Base-by-base conservation (phyloP, 1,284 basidiomycete species). In the Sanguinoderma infundibulare region DNA sequence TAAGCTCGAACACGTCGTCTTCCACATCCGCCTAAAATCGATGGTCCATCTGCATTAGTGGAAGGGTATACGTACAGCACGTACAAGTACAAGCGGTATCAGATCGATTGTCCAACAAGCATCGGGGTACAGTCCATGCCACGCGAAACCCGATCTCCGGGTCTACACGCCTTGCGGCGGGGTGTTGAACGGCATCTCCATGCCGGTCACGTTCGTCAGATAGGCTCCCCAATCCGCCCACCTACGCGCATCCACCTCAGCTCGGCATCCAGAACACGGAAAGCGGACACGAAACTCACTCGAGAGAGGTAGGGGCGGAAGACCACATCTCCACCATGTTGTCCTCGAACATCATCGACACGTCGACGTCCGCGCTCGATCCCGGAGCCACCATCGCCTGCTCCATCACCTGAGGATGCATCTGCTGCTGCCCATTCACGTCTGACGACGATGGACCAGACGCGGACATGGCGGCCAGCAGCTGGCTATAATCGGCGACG, bases 221-320 rank as follows among this genome's bases (percentile, higher is more conserved):
- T 63, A 65, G 39, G 42, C 50, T 6, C 59, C 59, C 64, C 64
- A 66, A 17, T 61, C 64, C 12, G 52, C 59, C 64, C 57, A 63
- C 39, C 61, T 63, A 20, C 3, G n/a, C 36, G 0, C 1, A 39
- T 9, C 2, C 24, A n/a, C n/a, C 28, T n/a, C 20, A 26, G 34
- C 10, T 38, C 7, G 17, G 4, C 20, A 22, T 32, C 3, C 47
- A 50, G 20, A 15, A 34, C 47, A 32, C 42, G 35, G n/a, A 20
- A 32, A n/a, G 5, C 5, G 8, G n/a, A 35, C 22, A 46, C 9
- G 32, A 3, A 15, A 53, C 55, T 57, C 30, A 61, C 60, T 49
- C 60, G 10, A 61, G 50, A 20, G 60, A 57, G 3, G 55, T 28
- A 12, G 60, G 60, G 12, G 55, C 60, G 1, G 54, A 38, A 6